Percentiles rank a stretch among this genome's conserved stretches.
phyloP scores from a whole-genome alignment of 176 grass and related monocot species.

The Aegilops longissima region DNA sequence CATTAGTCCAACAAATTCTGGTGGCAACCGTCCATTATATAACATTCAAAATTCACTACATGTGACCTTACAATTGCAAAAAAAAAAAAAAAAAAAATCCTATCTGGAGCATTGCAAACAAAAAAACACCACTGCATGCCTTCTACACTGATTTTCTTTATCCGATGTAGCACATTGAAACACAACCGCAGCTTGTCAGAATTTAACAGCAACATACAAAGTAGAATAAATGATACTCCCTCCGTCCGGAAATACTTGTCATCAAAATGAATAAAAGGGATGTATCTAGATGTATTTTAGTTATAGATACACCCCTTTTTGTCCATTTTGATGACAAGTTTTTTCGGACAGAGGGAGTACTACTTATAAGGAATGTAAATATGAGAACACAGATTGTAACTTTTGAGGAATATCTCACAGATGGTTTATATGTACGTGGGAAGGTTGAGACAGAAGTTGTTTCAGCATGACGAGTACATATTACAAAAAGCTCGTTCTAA shows the following conservation, averaged over 20 bases:
- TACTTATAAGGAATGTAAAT: not conserved
- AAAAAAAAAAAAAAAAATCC: no score
- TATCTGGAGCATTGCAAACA: not conserved
- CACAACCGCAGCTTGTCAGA: not conserved
- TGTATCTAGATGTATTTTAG: no score
- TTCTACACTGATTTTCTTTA: not conserved
- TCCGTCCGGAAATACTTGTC: no score
- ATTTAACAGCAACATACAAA: not conserved
- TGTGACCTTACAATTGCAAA: not conserved
- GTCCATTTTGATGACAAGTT: no score
- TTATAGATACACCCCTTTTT: no score
- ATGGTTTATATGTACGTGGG: not conserved
- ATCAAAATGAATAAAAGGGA: no score
- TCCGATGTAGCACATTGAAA: constrained; percentile 5
- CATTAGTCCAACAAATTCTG: not conserved
- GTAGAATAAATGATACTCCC: not conserved
- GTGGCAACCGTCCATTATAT: not conserved
- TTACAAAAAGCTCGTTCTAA: not conserved
- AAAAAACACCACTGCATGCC: not conserved
- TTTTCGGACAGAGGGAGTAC: no score
- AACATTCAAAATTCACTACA: not conserved
- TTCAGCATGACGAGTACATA: not conserved
- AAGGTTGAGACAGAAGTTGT: not conserved
- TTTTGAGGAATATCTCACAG: not conserved
- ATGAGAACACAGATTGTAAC: not conserved